phyloP scores from a whole-genome alignment of 1,284 basidiomycete species.

The Moesziomyces sp. region DNA sequence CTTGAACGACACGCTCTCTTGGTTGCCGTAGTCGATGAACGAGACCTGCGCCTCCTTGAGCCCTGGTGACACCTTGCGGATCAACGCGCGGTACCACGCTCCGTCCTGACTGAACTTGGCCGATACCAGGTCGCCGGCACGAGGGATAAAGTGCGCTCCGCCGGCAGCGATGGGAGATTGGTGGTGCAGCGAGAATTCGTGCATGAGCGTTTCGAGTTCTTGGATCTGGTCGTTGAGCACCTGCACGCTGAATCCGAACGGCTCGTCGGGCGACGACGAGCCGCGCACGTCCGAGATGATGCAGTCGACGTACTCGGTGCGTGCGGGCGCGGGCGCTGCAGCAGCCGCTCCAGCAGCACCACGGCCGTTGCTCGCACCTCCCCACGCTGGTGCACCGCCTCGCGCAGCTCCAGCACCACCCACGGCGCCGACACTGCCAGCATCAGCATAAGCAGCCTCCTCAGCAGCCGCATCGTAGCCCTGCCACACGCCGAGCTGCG shows the following conservation, averaged over 20 bases:
- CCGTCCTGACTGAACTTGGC: constrained; percentile 71
- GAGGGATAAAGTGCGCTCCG: constrained; percentile 76
- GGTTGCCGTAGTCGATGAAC: constrained; percentile 61
- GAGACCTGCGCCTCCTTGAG: constrained; percentile 47
- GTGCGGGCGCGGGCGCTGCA: constrained; percentile 63
- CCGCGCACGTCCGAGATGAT: constrained; percentile 87
- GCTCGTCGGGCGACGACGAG: constrained; percentile 72
- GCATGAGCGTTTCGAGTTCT: constrained; percentile 90
- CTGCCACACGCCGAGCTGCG: constrained; percentile 80
- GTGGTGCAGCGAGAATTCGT: constrained; percentile 77
- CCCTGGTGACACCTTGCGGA: constrained; percentile 41
- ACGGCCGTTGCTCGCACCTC: constrained; percentile 15
- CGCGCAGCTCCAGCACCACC: constrained; percentile 4
- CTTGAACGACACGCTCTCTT: constrained; percentile 47
- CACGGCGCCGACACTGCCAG: constrained; percentile 4
- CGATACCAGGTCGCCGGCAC: constrained; percentile 84
- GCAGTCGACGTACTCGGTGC: constrained; percentile 85
- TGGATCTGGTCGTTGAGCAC: constrained; percentile 69
- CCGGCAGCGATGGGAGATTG: constrained; percentile 20
- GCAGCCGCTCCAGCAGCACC: constrained; percentile 5
- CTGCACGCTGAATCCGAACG: constrained; percentile 91
- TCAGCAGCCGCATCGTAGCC: constrained; percentile 66
- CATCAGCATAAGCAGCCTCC: constrained; percentile 25
- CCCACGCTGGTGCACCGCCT: constrained; percentile 21
- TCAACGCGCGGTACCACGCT: constrained; percentile 60